These are phyloP conservation scores for Penicillium paneum DNA, from an alignment of 2,329 filamentous ascomycete genomes.

Conservation along the genomic window DNA sequence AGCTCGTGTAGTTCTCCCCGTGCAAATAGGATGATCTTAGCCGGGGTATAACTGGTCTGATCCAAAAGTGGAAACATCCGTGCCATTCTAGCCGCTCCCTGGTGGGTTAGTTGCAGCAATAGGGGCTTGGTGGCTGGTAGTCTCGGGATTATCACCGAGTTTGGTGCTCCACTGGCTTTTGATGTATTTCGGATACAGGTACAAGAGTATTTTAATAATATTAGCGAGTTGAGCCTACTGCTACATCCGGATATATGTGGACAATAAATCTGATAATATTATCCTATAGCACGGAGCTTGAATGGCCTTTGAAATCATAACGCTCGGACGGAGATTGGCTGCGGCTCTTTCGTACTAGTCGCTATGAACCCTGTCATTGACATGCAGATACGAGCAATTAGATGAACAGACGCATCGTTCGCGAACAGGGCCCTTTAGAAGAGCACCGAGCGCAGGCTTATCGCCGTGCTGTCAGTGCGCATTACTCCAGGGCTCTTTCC, in stretches of 20 bases:
- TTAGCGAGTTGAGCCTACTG: not conserved
- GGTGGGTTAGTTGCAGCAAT: conserved; percentile 20
- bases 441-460: conserved; percentile 6
- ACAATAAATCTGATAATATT: not conserved
- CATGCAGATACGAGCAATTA: not conserved
- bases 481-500: not conserved
- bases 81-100: conserved; percentile 10
- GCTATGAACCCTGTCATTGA: not conserved
- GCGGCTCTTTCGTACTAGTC: conserved; percentile 1
- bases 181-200: not conserved
- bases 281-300: not conserved
- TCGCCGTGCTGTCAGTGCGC: conserved; percentile 15
- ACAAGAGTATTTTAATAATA: not conserved
- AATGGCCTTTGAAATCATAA: not conserved
- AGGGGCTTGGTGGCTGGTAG: conserved; percentile 17
- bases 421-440: not conserved
- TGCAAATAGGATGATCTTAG: not conserved
- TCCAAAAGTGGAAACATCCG: not conserved
- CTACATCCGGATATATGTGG: not conserved
- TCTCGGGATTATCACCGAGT: conserved; percentile 21
- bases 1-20: not conserved
- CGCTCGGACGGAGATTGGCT: not conserved
- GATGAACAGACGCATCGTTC: not conserved
- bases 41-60: not conserved
- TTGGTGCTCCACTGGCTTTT: conserved; percentile 13